These are phyloP conservation scores for Trichoderma asperellum DNA, from an alignment of 2,329 filamentous ascomycete species.

Conservation along the genomic window DNA sequence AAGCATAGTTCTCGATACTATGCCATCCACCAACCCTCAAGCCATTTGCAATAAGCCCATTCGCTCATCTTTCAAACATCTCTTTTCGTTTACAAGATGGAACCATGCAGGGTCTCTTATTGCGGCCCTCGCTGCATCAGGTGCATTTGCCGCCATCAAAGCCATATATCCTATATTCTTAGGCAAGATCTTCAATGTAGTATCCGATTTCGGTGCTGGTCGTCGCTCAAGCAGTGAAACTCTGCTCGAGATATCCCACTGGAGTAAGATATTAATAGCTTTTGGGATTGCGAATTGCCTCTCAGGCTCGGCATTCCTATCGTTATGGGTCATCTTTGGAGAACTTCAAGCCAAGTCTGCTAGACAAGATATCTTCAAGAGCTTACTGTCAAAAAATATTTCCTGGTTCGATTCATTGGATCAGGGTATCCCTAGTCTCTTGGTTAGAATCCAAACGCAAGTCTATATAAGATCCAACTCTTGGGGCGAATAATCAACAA, in stretches of 20 bases:
- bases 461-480: constrained; percentile 35
- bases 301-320: constrained; percentile 67
- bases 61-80: constrained; percentile 44
- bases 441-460: constrained; percentile 75
- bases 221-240: constrained; percentile 54
- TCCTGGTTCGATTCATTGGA: constrained; percentile 78
- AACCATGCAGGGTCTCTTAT: constrained; percentile 60
- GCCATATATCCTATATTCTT: constrained; percentile 71
- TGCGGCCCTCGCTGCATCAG: constrained; percentile 59
- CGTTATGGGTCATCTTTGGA: constrained; percentile 75
- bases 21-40: neutral
- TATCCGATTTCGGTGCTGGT: constrained; percentile 67
- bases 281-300: constrained; percentile 70
- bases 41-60: neutral
- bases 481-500: neutral
- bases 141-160: constrained; percentile 63
- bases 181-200: constrained; percentile 73
- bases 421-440: constrained; percentile 72
- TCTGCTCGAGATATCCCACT: constrained; percentile 58
- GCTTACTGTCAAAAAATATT: constrained; percentile 73
- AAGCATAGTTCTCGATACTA: neutral
- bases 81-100: constrained; percentile 75
- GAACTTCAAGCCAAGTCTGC: constrained; percentile 75
- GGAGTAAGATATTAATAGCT: constrained; percentile 64
- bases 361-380: constrained; percentile 66